Evolutionary conservation across 2,329 filamentous ascomycete species (phyloP), one percentile per base, ranked within the genome.

Genomic region (Colletotrichum echinochloae): DNA sequence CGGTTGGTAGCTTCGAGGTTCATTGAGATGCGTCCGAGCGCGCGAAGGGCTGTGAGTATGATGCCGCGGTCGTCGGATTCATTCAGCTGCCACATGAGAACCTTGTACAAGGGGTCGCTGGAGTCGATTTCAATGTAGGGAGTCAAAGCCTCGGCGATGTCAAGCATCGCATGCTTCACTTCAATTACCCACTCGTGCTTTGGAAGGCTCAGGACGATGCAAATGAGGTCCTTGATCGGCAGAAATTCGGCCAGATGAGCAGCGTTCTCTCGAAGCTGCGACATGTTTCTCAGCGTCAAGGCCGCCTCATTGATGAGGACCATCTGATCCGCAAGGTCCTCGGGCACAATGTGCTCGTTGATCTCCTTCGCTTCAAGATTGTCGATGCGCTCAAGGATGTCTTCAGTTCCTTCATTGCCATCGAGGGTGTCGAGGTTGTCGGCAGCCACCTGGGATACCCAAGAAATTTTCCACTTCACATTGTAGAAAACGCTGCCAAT

Each of bases 241-340:
- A 73, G 46, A 71, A 95, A 90, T 30, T 92, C 90, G 6, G 94
- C 88, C 76, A 97, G 87, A 78, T 94, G 96, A 30, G 87, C 83
- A 0, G 95, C 95, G 77, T 99, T 99, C 72, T 97, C 94, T 28
- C 91, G 89, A 26, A 98, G 85, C 80, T 97, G 93, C n/a, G 95
- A 91, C 94, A 99, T 98, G 79, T 99, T 99, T 61, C 96, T 90
- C 52, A 98, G 86, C 23, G 97, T 95, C 56, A 98, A 84, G 26
- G 92, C 91, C 2, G 96, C 94, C 80, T 98, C 95, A 30, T 92
- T 95, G 72, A 97, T 87, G 73, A 94, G 89, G 16, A 92, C 88
- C 71, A 98, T 85, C 51, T 88, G 85, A 73, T 94, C 90, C 18
- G 89, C 86, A 74, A 92, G 93, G 7, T 90, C 86, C 37, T 89